phyloP scores from a whole-genome alignment of 805 yeast genomes.

The Kodamaea neixiangensis region DNA sequence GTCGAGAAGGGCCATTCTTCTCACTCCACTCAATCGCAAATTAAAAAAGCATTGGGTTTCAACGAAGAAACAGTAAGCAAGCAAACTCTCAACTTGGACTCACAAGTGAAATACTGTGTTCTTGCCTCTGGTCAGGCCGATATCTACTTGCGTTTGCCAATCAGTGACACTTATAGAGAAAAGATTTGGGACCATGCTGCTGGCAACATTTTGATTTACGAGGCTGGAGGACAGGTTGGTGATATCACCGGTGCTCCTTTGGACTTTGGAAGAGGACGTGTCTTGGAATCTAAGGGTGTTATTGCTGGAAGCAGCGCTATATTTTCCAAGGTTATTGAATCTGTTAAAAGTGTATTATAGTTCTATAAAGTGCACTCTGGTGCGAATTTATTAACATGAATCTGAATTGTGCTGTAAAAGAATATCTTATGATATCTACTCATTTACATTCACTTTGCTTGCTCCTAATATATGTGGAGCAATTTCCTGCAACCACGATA shows the following conservation, averaged over 20 bases:
- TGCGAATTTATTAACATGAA: neutral
- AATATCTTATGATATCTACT: constrained; percentile 15
- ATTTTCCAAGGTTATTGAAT: constrained; percentile 50
- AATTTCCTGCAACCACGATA: constrained; percentile 83
- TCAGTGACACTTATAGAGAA: constrained; percentile 73
- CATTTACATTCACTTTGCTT: constrained; percentile 30
- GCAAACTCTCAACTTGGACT: constrained; percentile 78
- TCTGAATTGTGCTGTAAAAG: neutral
- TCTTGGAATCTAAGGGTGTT: constrained; percentile 84
- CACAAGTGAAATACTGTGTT: constrained; percentile 95
- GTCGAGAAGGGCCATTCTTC: constrained; percentile 96
- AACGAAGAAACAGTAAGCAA: constrained; percentile 53
- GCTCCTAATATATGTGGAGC: constrained; percentile 66
- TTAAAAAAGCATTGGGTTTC: constrained; percentile 59
- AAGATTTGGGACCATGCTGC: constrained; percentile 99
- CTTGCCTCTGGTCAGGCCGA: constrained; percentile 91
- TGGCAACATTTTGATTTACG: constrained; percentile 81
- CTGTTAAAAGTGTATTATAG: constrained; percentile 30
- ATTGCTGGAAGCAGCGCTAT: constrained; percentile 68
- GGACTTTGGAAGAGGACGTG: constrained; percentile 85
- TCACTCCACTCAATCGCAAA: constrained; percentile 77
- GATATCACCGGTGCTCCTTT: constrained; percentile 76
- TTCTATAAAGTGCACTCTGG: neutral
- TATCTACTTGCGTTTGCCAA: constrained; percentile 85
- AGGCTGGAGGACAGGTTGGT: constrained; percentile 89